phyloP scores from a whole-genome alignment of 225 moss, liverwort and hornwort species.

The Takakia lepidozioides region DNA sequence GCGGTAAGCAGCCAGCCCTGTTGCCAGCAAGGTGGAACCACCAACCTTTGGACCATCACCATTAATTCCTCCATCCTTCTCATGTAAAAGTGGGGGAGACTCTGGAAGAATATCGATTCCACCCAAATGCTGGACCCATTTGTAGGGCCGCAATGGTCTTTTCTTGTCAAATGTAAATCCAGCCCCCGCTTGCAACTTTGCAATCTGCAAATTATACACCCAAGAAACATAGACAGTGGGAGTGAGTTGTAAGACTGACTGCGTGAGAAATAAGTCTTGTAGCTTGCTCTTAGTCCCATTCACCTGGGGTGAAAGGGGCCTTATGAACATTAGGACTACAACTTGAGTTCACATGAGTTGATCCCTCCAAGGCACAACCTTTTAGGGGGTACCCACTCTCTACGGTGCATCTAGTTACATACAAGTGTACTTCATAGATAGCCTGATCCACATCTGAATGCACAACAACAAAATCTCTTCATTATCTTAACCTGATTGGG shows the following conservation, averaged over 20 bases:
- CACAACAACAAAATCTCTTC: no score
- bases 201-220: slow-evolving; percentile 30
- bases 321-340: neutral
- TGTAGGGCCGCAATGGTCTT: slow-evolving; percentile 62
- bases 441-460: no score
- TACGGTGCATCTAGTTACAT: no score
- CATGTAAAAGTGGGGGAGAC: slow-evolving; percentile 51
- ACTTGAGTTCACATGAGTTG: neutral
- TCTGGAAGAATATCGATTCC: slow-evolving; percentile 83
- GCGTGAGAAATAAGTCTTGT: no score
- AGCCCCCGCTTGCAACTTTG: slow-evolving; percentile 72
- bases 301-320: no score
- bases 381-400: no score
- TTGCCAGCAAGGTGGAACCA: slow-evolving; percentile 9
- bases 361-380: no score
- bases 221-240: no score
- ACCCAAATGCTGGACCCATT: slow-evolving; percentile 87
- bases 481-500: slow-evolving; percentile 58
- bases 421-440: no score
- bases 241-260: no score
- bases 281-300: no score
- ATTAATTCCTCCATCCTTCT: slow-evolving; percentile 27
- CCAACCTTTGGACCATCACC: slow-evolving; percentile 14
- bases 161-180: slow-evolving; percentile 71
- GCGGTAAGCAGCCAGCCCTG: slow-evolving; percentile 37